Conservation (phyloP, 108 stramenopile genomes). For the Cyclotella distinguenda region DNA sequence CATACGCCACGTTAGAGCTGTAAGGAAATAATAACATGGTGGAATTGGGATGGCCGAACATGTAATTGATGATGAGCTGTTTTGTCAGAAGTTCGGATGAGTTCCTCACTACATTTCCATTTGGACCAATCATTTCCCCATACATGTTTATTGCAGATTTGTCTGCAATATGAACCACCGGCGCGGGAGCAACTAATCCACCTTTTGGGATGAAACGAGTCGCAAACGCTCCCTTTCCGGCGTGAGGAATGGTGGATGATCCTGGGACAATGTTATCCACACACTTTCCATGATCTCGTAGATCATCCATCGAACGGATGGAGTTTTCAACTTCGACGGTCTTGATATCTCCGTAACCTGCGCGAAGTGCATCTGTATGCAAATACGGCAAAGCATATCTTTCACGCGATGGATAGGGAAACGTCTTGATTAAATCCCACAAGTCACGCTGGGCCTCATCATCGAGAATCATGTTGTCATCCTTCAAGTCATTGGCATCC, state of each 20-base stretch:
- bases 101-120: constrained; percentile 35
- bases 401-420: constrained; percentile 39
- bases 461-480: constrained; percentile 40
- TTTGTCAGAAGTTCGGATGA: constrained; percentile 34
- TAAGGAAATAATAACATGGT: constrained; percentile 76
- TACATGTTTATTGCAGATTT: constrained; percentile 47
- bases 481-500: constrained; percentile 32
- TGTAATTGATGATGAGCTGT: constrained; percentile 79
- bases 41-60: constrained; percentile 75
- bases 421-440: constrained; percentile 44
- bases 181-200: constrained; percentile 61
- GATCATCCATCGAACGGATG: constrained; percentile 49
- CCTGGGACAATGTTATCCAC: constrained; percentile 70
- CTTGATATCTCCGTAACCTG: constrained; percentile 38
- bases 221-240: constrained; percentile 80
- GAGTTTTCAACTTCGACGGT: constrained; percentile 47
- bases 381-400: constrained; percentile 40
- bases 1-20: constrained; percentile 53
- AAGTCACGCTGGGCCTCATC: constrained; percentile 46
- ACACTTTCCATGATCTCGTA: constrained; percentile 71
- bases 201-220: constrained; percentile 61
- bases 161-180: constrained; percentile 66
- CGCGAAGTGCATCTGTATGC: constrained; percentile 45
- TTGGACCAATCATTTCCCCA: constrained; percentile 28
- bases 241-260: constrained; percentile 62